phyloP scores from a whole-genome alignment of 2,329 filamentous ascomycete species.

The Phoma sp. region DNA sequence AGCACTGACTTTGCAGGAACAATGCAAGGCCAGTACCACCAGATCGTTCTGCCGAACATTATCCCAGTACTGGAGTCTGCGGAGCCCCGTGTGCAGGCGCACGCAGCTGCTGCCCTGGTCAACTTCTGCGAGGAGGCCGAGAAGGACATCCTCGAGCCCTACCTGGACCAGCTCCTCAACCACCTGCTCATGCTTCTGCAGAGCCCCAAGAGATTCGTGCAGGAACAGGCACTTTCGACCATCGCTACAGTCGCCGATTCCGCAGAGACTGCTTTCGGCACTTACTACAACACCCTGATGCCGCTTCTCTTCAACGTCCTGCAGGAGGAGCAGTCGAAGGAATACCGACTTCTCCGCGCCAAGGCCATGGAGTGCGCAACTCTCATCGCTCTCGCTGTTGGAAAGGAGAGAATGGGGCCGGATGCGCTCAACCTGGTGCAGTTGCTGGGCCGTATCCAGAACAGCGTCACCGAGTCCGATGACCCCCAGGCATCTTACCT shows the following conservation, averaged over 20 bases:
- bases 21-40: conserved; percentile 96
- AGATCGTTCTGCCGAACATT: conserved; percentile 84
- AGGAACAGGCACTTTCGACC: conserved; percentile 96
- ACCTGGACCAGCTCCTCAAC: conserved; percentile 85
- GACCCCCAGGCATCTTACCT: conserved; percentile 97
- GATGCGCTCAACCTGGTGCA: conserved; percentile 90
- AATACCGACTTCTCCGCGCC: conserved; percentile 86
- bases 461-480: conserved; percentile 81
- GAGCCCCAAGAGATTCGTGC: conserved; percentile 93
- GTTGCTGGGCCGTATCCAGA: conserved; percentile 85
- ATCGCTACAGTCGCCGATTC: conserved; percentile 99
- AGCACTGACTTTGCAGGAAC: conserved; percentile 98
- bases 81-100: conserved; percentile 93
- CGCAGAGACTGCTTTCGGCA: conserved; percentile 90
- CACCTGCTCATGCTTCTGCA: conserved; percentile 88
- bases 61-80: conserved; percentile 90
- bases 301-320: conserved; percentile 90
- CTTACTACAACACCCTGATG: conserved; percentile 97
- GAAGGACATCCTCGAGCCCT: conserved; percentile 88
- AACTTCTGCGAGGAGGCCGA: conserved; percentile 99
- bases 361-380: conserved; percentile 99
- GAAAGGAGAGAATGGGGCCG: conserved; percentile 86
- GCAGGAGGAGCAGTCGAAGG: conserved; percentile 88
- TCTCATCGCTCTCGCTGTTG: conserved; percentile 91
- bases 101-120: conserved; percentile 95